Base-by-base conservation (phyloP, 768 basidiomycete species). In the Filobasidium floriforme region DNA sequence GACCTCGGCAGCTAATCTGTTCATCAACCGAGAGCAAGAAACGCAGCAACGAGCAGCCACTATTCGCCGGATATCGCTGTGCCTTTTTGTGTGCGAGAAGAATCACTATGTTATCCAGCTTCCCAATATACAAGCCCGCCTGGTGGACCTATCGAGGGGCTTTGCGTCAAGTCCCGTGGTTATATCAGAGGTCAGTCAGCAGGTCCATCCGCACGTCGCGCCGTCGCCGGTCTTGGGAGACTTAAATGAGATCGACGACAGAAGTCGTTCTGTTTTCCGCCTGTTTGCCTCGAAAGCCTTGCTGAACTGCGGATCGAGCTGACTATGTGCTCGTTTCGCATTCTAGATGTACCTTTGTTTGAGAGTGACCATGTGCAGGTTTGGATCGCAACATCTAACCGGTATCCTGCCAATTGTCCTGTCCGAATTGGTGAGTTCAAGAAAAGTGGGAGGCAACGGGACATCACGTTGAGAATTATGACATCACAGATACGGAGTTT, bases 361-460 rank as follows among this genome's bases (percentile, higher is more conserved):
- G 59, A 84, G 96, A 12, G 89, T 97, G 1, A 79, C 98, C 22
- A 83, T 98, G 54, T 97, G 91, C 75, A 86, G 96, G 18, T 82
- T 98, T 60, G 89, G 90, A 5, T 84, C 89, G 1, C 90, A 93
- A 73, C 96, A 94, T 73, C 76, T 99, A 73, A 88, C 89, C 10
- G 93, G 92, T 71, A 90, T 98, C 79, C 98, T 96, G 94, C 94
- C 96, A 0, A 89, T 94, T 51, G 83, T 99, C 51, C 76, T 98
- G 69, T 90, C 92, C 0, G 96, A 99, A 80, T 80, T 99, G 73
- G 91, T 90, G 72, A 66, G 84, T 74, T n/a, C n/a, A n/a, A n/a
- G n/a, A n/a, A n/a, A n/a, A n/a, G 15, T 43, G 44, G 54, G 59
- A 19, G 18, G 22, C 4, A 49, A 22, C 15, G 46, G 22, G 14